Evolutionary conservation across 2,329 filamentous ascomycete species (phyloP).

Genomic region (Cladosporium velox): DNA sequence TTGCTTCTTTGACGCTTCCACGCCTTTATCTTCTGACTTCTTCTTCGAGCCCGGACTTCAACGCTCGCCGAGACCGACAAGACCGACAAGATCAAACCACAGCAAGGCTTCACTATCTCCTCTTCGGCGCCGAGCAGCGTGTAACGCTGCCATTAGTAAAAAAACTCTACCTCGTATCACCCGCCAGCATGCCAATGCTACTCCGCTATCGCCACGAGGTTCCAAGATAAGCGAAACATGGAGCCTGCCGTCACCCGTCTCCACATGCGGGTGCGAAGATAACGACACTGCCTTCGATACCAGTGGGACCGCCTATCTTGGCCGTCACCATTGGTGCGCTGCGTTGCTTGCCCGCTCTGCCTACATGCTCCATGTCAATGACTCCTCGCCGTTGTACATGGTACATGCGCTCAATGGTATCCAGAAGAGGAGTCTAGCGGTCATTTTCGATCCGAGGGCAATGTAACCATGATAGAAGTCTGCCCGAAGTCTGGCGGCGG

Average conservation of each 20-base stretch:
- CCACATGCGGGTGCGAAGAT: conserved; percentile 15
- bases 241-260: conserved; percentile 6
- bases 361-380: not conserved
- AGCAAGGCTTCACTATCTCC: not conserved
- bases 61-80: not conserved
- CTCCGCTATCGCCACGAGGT: conserved; percentile 6
- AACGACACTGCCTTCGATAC: conserved; percentile 1
- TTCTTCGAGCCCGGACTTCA: not conserved
- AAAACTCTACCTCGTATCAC: not conserved
- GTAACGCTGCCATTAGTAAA: conserved; percentile 10
- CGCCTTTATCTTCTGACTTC: not conserved
- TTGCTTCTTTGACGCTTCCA: not conserved
- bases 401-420: conserved; percentile 5
- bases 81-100: not conserved
- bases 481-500: not conserved
- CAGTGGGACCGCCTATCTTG: not conserved
- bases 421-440: conserved; percentile 1
- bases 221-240: conserved; percentile 3
- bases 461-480: conserved; percentile 5
- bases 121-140: conserved; percentile 4
- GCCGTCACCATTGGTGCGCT: conserved; percentile 5
- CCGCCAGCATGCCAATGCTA: not conserved
- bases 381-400: not conserved
- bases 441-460: not conserved
- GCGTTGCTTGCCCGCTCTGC: not conserved